Evolutionary conservation across 192 early-diverging fungal genomes (phyloP), one percentile per base, ranked within the genome.

Genomic region (Blastocladiella britannica): DNA sequence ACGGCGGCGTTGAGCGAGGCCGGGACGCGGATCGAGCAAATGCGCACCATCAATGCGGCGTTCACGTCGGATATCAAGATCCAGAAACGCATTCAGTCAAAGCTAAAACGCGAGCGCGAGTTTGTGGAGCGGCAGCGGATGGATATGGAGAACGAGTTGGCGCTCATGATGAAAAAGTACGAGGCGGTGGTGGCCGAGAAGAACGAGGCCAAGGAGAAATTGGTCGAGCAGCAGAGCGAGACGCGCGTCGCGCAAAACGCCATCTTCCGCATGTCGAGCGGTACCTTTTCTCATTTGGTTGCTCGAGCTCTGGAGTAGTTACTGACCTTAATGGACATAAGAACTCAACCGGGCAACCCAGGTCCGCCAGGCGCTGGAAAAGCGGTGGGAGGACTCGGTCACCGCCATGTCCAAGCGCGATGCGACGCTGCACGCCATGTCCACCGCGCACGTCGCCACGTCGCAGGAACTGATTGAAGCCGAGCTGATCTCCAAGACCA

Each of bases 61-160:
- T 76, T 72, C 53, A 68, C 53, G 28, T 65, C 67, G 5, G 72
- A 67, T 28, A 53, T 76, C 52, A 76, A 76, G 56, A 70, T 76
- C 24, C 72, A 76, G 25, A 55, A 61, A 26, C 61, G 70, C n/a
- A 67, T 76, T 15, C 58, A 72, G 52, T 57, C 56, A 22, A 76
- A 76, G 58, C 22, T 76, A 28, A 69, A 71, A 53, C 72, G 67
- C 52, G 71, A 73, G 60, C 51, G 70, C 9, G 64, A 69, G 30
- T 25, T 63, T 26, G 29, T 29, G 25, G 58, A 59, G 12, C 29
- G 24, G 25, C 28, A 55, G 20, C 52, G 66, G 23, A 62, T 64
- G 51, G 56, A 58, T 4, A 52, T 53, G 1, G 74, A 76, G 56
- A 54, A 31, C 8, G 65, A 59, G 25, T 26, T 60, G 0, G 65